These are phyloP conservation scores for Microstroma glucosiphilum DNA, from an alignment of 1,284 basidiomycete genomes.

Conservation along the genomic window DNA sequence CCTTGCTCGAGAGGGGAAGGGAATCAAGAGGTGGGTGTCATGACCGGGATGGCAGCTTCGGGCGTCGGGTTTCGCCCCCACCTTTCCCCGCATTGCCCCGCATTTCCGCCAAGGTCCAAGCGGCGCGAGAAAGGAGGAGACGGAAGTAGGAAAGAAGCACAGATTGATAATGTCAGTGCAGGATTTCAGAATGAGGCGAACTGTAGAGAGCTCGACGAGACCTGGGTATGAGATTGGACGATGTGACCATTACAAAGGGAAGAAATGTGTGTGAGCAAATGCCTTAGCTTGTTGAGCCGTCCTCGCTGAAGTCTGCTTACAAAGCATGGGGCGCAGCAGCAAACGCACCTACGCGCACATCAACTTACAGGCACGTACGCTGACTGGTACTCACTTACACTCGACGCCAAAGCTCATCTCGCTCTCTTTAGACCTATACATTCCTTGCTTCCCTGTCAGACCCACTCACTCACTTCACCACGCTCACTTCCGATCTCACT, in stretches of 20 bases:
- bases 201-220: too few relatives aligned
- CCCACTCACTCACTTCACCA: background rate
- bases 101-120: too few relatives aligned
- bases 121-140: too few relatives aligned
- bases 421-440: background rate
- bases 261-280: background rate
- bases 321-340: background rate
- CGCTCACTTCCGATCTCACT: background rate
- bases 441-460: background rate
- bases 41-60: too few relatives aligned
- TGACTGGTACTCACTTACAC: background rate
- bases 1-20: background rate
- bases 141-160: too few relatives aligned
- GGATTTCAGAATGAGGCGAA: background rate
- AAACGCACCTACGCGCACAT: background rate
- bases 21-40: too few relatives aligned
- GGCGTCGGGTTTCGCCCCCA: too few relatives aligned
- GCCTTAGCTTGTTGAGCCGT: background rate
- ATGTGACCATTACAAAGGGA: too few relatives aligned
- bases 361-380: background rate
- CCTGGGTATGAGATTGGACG: too few relatives aligned
- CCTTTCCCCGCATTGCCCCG: too few relatives aligned
- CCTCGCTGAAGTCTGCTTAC: background rate
- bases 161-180: background rate
- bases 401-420: too few relatives aligned